Conservation (phyloP, 2,329 filamentous ascomycete species). For the Alternaria gansuensis region DNA sequence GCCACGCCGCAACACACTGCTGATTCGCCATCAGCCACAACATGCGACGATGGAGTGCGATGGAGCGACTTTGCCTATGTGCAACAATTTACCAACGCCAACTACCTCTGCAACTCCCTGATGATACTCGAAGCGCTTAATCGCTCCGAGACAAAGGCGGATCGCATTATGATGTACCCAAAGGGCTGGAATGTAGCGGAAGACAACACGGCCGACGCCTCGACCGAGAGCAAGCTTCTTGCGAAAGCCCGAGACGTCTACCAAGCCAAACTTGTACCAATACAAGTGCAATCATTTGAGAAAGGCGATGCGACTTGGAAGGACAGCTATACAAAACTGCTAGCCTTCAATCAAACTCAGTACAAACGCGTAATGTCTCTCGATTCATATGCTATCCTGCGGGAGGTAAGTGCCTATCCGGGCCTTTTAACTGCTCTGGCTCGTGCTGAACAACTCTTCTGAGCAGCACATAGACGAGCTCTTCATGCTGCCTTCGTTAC, state of each 20-base stretch:
- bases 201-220: not conserved
- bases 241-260: not conserved
- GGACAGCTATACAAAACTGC: not conserved
- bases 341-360: not conserved
- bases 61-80: conserved; percentile 1
- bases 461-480: conserved; percentile 70
- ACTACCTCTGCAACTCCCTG: conserved; percentile 48
- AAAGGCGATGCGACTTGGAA: not conserved
- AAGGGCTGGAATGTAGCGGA: not conserved
- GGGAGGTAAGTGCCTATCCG: conserved; percentile 9
- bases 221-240: not conserved
- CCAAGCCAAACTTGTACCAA: not conserved
- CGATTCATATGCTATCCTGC: not conserved
- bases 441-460: not conserved
- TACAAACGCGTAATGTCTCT: conserved; percentile 3
- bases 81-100: conserved; percentile 41
- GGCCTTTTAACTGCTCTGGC: rapidly evolving
- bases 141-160: conserved; percentile 39
- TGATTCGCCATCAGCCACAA: too few species aligned
- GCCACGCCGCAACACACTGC: too few species aligned
- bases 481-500: conserved; percentile 67
- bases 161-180: conserved; percentile 17
- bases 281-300: not conserved
- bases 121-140: conserved; percentile 53
- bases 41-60: too few species aligned